These are phyloP conservation scores for Hyaloscypha hepaticicola DNA, from an alignment of 495 filamentous ascomycete genomes.

Conservation along the genomic window DNA sequence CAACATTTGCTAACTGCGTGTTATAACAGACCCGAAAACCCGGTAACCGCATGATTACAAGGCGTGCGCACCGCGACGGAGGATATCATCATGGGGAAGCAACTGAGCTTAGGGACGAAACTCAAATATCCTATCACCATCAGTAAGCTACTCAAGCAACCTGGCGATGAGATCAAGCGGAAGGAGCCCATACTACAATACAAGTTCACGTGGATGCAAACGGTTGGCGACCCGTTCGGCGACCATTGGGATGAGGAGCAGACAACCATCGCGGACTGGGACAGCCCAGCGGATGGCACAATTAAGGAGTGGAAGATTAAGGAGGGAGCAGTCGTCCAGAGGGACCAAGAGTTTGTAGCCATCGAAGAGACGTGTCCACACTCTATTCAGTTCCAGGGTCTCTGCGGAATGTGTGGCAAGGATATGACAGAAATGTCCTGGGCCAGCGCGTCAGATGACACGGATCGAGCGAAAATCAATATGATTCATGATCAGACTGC, in stretches of 20 bases:
- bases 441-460: slow-evolving; percentile 52
- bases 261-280: slow-evolving; percentile 72
- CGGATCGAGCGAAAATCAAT: slow-evolving; percentile 83
- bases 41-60: slow-evolving; percentile 29
- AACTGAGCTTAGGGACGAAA: slow-evolving; percentile 49
- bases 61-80: slow-evolving; percentile 24
- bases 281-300: slow-evolving; percentile 77
- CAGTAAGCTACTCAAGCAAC: slow-evolving; percentile 74
- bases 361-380: slow-evolving; percentile 92
- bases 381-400: slow-evolving; percentile 82
- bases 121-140: slow-evolving; percentile 96
- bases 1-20: background rate
- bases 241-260: slow-evolving; percentile 66
- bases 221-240: slow-evolving; percentile 71
- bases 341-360: slow-evolving; percentile 60
- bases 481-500: slow-evolving; percentile 89
- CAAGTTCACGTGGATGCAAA: slow-evolving; percentile 69
- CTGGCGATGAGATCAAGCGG: slow-evolving; percentile 70
- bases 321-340: slow-evolving; percentile 66
- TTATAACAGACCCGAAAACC: slow-evolving; percentile 4
- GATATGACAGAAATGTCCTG: slow-evolving; percentile 80
- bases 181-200: slow-evolving; percentile 80
- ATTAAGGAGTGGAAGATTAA: slow-evolving; percentile 72
- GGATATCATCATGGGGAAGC: slow-evolving; percentile 39
- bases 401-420: slow-evolving; percentile 91